These are phyloP conservation scores for Asterionellopsis glacialis DNA, from an alignment of 108 stramenopile species.

Conservation along the genomic window DNA sequence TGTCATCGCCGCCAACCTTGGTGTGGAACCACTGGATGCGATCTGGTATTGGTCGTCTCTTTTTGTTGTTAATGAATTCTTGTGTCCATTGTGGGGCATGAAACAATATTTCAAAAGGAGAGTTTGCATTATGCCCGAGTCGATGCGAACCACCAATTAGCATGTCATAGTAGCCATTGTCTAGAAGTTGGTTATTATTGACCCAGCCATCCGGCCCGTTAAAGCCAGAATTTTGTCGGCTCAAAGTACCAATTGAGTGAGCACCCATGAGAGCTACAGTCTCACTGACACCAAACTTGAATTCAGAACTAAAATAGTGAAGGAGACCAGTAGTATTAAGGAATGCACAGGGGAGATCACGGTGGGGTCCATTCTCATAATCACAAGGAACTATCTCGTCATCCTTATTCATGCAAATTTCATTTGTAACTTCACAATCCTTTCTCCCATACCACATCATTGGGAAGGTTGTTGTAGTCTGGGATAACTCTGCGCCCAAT, in stretches of 20 bases:
- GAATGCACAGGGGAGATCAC: constrained; percentile 11
- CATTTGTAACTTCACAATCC: constrained; percentile 15
- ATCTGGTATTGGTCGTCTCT: constrained; percentile 24
- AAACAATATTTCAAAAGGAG: neutral
- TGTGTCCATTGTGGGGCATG: constrained; percentile 15
- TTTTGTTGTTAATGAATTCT: constrained; percentile 18
- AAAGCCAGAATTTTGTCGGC: constrained; percentile 40
- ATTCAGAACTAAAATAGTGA: constrained; percentile 35
- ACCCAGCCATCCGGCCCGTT: constrained; percentile 25
- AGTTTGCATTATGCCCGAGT: neutral
- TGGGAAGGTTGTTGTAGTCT: constrained; percentile 17
- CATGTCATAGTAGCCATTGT: constrained; percentile 10
- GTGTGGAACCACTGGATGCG: constrained; percentile 41
- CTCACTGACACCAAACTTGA: constrained; percentile 34
- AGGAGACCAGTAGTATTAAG: constrained; percentile 21
- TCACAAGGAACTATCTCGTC: constrained; percentile 7
- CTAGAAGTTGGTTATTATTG: neutral
- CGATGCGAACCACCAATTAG: neutral
- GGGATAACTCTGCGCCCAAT: constrained; percentile 33
- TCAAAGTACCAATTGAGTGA: constrained; percentile 33
- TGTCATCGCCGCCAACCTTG: neutral
- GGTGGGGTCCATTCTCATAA: constrained; percentile 23
- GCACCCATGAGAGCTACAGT: constrained; percentile 59
- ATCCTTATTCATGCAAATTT: constrained; percentile 16
- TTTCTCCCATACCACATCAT: constrained; percentile 25